Percentiles rank a stretch among this genome's conserved stretches.
These are phyloP conservation scores for Allium sativum DNA, from an alignment of 106 monocot genomes.

Conservation along the genomic window DNA sequence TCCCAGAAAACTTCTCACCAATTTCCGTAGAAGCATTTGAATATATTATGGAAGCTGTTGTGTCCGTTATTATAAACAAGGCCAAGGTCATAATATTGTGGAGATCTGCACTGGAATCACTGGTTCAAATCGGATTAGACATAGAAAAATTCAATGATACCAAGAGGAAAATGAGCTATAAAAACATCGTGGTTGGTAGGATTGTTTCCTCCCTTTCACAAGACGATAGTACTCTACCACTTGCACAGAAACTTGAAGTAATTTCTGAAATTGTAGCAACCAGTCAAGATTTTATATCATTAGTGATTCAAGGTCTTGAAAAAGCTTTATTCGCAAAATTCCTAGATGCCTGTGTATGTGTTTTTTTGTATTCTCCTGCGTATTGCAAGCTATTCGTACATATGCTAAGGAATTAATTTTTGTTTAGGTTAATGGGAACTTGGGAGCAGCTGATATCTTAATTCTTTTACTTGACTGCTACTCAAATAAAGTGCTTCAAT, in stretches of 20 bases:
- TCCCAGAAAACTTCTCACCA: conserved; percentile 37
- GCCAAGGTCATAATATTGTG: conserved; percentile 34
- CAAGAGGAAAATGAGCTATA: conserved; percentile 31
- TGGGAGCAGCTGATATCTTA: conserved; percentile 27
- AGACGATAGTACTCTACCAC: conserved; percentile 34
- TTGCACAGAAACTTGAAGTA: conserved; percentile 53
- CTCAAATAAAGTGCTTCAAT: conserved; percentile 50
- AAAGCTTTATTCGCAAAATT: conserved; percentile 47
- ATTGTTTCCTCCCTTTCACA: conserved; percentile 34
- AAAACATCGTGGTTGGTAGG: conserved; percentile 43
- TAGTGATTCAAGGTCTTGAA: conserved; percentile 48
- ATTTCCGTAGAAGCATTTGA: conserved; percentile 27
- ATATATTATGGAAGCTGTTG: conserved; percentile 44
- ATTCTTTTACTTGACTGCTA: conserved; percentile 60
- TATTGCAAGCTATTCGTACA: not conserved
- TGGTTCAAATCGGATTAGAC: conserved; percentile 55
- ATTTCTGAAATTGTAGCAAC: conserved; percentile 43
- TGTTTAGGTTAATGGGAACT: conserved; percentile 33
- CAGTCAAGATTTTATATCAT: conserved; percentile 31
- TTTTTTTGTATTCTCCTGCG: not conserved
- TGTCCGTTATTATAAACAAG: conserved; percentile 31
- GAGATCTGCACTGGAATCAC: conserved; percentile 51
- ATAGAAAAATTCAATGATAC: conserved; percentile 30
- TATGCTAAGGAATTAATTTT: conserved; percentile 2
- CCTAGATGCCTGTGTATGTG: conserved; percentile 34